These are phyloP conservation scores for Mortierella sp. DNA, from an alignment of 371 early-diverging fungal species.

Conservation along the genomic window DNA sequence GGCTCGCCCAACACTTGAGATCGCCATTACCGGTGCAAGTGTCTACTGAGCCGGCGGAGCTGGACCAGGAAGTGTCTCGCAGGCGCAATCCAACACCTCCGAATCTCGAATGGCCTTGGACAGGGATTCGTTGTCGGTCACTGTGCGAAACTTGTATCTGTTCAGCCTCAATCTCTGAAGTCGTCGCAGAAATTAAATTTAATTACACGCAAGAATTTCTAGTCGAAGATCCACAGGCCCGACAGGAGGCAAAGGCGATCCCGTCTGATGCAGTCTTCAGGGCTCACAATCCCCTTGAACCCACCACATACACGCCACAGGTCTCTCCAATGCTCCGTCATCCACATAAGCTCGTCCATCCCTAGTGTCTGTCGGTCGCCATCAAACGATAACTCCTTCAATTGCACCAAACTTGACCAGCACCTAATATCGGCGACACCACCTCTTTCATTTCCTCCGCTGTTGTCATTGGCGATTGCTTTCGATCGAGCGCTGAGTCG, in stretches of 20 bases:
- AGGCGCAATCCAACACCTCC: too few relatives aligned
- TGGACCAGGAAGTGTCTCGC: too few relatives aligned
- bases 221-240: too few relatives aligned
- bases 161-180: too few relatives aligned
- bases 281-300: background rate
- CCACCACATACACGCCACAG: background rate
- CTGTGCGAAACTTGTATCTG: too few relatives aligned
- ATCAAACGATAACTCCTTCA: background rate
- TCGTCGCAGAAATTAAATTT: too few relatives aligned
- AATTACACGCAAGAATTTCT: too few relatives aligned
- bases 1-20: too few relatives aligned
- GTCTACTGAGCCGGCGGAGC: too few relatives aligned
- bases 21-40: too few relatives aligned
- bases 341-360: background rate
- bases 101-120: too few relatives aligned
- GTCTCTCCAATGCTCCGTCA: background rate
- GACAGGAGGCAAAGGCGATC: background rate
- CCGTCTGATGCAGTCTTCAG: background rate
- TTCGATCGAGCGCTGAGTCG: background rate
- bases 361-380: background rate
- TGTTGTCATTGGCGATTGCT: background rate
- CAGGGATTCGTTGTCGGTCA: too few relatives aligned
- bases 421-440: background rate
- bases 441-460: background rate
- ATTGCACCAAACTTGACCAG: conserved; percentile 1